Percentiles rank a stretch among this genome's conserved stretches.
Evolutionary conservation across 768 basidiomycete genomes (phyloP).

Genomic region (Myochromella boudieri): DNA sequence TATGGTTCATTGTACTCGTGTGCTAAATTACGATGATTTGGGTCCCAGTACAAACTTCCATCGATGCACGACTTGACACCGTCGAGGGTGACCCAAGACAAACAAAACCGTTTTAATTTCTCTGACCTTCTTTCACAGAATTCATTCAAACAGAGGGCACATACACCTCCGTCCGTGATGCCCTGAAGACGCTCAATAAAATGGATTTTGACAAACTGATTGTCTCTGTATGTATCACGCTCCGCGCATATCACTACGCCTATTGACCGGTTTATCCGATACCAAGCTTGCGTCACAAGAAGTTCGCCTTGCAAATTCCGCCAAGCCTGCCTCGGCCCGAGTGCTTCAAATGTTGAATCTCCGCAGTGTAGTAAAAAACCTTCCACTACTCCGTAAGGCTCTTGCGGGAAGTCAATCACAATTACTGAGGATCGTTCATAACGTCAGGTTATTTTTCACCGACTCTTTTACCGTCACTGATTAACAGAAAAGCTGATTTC

Average conservation of each 20-base stretch:
- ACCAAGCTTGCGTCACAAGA: constrained; percentile 66
- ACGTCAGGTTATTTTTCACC: constrained; percentile 39
- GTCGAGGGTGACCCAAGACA: constrained; percentile 72
- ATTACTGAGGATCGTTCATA: constrained; percentile 59
- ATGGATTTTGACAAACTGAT: constrained; percentile 90
- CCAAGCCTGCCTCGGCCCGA: constrained; percentile 65
- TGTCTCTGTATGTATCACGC: constrained; percentile 46
- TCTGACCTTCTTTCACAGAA: constrained; percentile 42
- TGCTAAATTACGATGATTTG: constrained; percentile 3
- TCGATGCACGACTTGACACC: constrained; percentile 82
- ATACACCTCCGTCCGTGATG: constrained; percentile 66
- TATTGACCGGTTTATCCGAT: neutral
- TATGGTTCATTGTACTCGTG: constrained; percentile 20
- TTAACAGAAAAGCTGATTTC: constrained; percentile 56
- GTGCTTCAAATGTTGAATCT: constrained; percentile 81
- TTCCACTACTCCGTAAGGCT: constrained; percentile 64
- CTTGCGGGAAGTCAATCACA: constrained; percentile 57
- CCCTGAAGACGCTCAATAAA: constrained; percentile 70
- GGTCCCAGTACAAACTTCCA: constrained; percentile 51
- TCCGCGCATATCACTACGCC: neutral
- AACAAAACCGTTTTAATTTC: neutral
- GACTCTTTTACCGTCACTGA: neutral
- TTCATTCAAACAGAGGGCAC: constrained; percentile 74
- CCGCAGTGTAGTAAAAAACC: constrained; percentile 64
- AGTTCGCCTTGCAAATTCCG: constrained; percentile 47